phyloP scores from a whole-genome alignment of 2,329 filamentous ascomycete genomes.

The Acephala macrosclerotiorum region DNA sequence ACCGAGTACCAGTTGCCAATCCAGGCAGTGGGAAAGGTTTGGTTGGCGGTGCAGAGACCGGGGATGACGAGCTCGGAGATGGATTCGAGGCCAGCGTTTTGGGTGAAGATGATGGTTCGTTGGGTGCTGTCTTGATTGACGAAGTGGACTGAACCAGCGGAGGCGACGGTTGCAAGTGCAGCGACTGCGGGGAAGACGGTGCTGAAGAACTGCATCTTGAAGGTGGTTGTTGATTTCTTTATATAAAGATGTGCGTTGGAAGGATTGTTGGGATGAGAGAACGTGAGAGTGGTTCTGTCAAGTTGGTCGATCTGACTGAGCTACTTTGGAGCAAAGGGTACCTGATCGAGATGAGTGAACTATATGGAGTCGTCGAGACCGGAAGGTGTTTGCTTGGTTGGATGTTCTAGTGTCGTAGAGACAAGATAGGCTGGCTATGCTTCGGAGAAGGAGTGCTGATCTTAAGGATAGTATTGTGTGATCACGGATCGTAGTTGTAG shows the following conservation, averaged over 20 bases:
- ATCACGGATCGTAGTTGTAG: conserved; percentile 38
- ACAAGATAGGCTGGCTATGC: conserved; percentile 28
- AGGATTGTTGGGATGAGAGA: conserved; percentile 37
- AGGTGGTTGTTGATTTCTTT: conserved; percentile 16
- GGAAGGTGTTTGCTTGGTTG: conserved; percentile 2
- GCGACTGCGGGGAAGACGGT: conserved; percentile 49
- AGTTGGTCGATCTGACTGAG: conserved; percentile 36
- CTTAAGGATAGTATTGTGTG: conserved; percentile 34
- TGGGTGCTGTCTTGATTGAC: conserved; percentile 60
- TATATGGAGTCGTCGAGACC: conserved; percentile 34
- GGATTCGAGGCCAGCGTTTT: conserved; percentile 29
- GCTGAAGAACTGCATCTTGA: conserved; percentile 61
- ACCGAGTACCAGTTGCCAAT: conserved; percentile 55
- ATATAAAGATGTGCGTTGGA: conserved; percentile 13
- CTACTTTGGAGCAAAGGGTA: conserved; percentile 19
- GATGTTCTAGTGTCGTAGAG: conserved; percentile 32
- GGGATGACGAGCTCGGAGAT: conserved; percentile 34
- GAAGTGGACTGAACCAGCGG: conserved; percentile 63
- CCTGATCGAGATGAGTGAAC: conserved; percentile 21
- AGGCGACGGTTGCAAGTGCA: conserved; percentile 52
- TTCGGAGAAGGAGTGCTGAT: conserved; percentile 27
- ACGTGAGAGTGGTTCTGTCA: conserved; percentile 29
- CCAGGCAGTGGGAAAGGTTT: conserved; percentile 48
- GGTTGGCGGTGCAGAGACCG: conserved; percentile 44
- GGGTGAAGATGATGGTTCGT: conserved; percentile 44